Conservation (phyloP, 225 moss, liverwort and hornwort species). For the Polytrichum formosum region DNA sequence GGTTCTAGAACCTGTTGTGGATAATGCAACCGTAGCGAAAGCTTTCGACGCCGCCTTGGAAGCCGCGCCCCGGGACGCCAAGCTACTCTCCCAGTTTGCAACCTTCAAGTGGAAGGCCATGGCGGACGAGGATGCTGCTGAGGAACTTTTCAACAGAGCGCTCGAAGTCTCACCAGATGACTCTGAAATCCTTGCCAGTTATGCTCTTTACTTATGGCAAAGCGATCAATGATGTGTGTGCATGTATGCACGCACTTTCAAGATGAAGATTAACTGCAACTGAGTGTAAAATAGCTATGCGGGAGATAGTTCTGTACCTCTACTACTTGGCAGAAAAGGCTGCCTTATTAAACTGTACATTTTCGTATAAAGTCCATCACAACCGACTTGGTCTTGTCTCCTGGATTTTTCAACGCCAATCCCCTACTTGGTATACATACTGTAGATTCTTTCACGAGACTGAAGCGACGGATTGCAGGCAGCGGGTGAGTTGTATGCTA, state of each 20-base stretch:
- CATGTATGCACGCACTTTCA: neutral
- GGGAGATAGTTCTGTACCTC: constrained; percentile 3
- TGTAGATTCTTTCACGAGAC: too few species aligned
- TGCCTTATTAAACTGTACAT: neutral
- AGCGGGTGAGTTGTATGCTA: too few species aligned
- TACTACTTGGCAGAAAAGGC: constrained; percentile 1
- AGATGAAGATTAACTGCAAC: neutral
- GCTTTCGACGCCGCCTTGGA: constrained; percentile 25
- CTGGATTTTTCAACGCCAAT: too few species aligned
- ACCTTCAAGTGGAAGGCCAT: constrained; percentile 31
- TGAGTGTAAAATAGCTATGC: constrained; percentile 36
- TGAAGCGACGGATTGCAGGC: too few species aligned
- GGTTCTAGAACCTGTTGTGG: neutral
- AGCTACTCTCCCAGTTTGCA: constrained; percentile 27
- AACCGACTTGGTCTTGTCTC: too few species aligned
- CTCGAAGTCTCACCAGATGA: constrained; percentile 24
- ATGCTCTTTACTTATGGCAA: constrained; percentile 37
- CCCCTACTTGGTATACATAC: too few species aligned
- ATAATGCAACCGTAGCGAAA: constrained; percentile 1
- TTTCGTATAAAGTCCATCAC: neutral
- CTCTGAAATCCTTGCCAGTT: constrained; percentile 22
- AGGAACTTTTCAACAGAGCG: constrained; percentile 39
- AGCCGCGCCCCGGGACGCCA: constrained; percentile 15
- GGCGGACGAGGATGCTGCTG: constrained; percentile 40
- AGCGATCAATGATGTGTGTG: constrained; percentile 21